phyloP scores from a whole-genome alignment of 345 rosid species.

The Brassica rapa region DNA sequence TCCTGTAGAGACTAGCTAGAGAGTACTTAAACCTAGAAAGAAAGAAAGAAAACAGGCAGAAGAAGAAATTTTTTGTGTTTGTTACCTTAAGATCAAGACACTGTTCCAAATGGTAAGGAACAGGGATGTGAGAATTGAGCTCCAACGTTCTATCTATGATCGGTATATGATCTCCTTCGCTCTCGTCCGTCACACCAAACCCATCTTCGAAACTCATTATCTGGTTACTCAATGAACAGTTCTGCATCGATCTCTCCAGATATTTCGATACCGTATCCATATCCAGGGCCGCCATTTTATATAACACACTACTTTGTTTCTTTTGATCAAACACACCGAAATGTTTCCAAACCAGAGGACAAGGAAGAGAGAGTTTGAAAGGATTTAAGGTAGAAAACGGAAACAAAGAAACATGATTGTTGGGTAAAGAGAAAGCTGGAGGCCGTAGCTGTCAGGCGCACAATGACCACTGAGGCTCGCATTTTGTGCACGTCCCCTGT shows the following conservation, averaged over 20 bases:
- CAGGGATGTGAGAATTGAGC: constrained; percentile 69
- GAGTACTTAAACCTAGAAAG: no score
- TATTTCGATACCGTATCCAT: constrained; percentile 67
- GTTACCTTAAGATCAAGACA: constrained; percentile 65
- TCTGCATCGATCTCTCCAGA: constrained; percentile 71
- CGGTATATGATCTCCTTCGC: constrained; percentile 29
- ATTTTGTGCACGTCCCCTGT: constrained; percentile 40
- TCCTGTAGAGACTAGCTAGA: no score
- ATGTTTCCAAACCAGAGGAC: constrained; percentile 26
- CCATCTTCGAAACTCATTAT: constrained; percentile 30
- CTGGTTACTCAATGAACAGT: constrained; percentile 64
- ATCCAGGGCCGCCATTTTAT: constrained; percentile 40
- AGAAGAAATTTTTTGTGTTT: no score
- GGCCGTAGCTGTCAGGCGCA: constrained; percentile 40
- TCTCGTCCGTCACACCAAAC: neutral
- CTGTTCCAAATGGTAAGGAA: constrained; percentile 87
- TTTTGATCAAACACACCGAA: neutral
- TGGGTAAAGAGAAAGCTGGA: constrained; percentile 40
- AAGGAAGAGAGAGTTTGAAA: neutral
- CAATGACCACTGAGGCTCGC: constrained; percentile 45
- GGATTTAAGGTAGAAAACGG: constrained; percentile 32
- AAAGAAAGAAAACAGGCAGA: no score
- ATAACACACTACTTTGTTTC: neutral
- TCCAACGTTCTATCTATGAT: constrained; percentile 55
- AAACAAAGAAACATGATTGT: constrained; percentile 1